These are phyloP conservation scores for Xylariaceae sp. DNA, from an alignment of 2,329 filamentous ascomycete species.

Conservation along the genomic window DNA sequence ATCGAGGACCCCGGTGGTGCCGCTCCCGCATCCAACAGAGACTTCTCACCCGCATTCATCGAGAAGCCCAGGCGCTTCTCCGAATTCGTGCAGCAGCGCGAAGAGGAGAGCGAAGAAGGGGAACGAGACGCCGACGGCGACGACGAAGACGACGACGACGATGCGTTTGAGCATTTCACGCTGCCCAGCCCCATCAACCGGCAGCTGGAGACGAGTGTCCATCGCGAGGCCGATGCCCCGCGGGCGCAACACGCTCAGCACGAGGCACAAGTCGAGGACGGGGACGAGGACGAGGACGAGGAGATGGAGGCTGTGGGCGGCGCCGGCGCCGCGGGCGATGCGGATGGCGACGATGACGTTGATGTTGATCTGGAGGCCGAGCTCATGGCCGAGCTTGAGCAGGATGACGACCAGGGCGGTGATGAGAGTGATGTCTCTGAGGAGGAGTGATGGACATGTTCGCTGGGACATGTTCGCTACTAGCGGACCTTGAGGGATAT, in stretches of 20 bases:
- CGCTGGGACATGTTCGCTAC: too few species aligned
- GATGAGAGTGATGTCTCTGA: slow-evolving; percentile 32
- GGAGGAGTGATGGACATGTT: slow-evolving; percentile 21
- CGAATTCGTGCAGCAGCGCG: slow-evolving; percentile 48
- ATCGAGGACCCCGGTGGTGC: slow-evolving; percentile 58
- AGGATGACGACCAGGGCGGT: slow-evolving; percentile 11
- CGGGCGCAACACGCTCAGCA: slow-evolving; percentile 23
- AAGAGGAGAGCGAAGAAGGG: slow-evolving; percentile 32
- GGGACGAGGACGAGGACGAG: slow-evolving; percentile 34
- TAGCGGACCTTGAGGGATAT: too few species aligned
- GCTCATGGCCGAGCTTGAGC: slow-evolving; percentile 26
- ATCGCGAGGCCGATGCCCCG: slow-evolving; percentile 11
- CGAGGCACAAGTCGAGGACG: slow-evolving; percentile 29
- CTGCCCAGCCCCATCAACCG: slow-evolving; percentile 51
- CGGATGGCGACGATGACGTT: slow-evolving; percentile 21
- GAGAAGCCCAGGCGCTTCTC: slow-evolving; percentile 45
- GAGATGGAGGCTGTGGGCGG: slow-evolving; percentile 31
- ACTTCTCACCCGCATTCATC: slow-evolving; percentile 49
- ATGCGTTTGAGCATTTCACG: slow-evolving; percentile 42
- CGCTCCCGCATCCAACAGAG: slow-evolving; percentile 30
- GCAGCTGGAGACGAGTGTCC: slow-evolving; percentile 24
- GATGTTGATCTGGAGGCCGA: slow-evolving; percentile 29
- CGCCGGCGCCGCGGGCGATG: slow-evolving; percentile 22
- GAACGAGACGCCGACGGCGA: slow-evolving; percentile 43
- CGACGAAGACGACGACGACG: slow-evolving; percentile 34